Base-by-base conservation (phyloP, 2,329 filamentous ascomycete species). In the Aureobasidium sp. region DNA sequence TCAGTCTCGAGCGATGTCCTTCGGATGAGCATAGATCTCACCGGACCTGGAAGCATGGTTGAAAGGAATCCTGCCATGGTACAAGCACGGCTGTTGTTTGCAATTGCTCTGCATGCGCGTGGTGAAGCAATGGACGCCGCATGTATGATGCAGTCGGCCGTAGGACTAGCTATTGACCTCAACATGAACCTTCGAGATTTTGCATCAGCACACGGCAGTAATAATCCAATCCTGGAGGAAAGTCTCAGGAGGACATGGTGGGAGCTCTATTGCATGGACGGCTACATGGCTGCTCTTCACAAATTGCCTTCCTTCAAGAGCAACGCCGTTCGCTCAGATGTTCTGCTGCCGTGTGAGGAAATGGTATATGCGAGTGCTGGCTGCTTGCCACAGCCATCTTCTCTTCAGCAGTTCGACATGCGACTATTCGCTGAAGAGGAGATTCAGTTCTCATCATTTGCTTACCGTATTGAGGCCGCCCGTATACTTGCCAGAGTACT, bases 191-290 rank as follows among this genome's bases (percentile, higher is more conserved):
- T 83, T 11, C 79, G 83, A 52, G 79, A 82, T 0, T 96, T 86
- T 71, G 87, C 90, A 0, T 75, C 80, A 0, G 74, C 80, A 5
- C 79, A 90, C 67, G 87, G 88, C 17, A 78, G 81, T 31, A 84
- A 84, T 5, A 84, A 88, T 63, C 79, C 84, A 0, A 79, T 91
- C 1, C 72, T 92, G 3, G 89, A 93, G 71, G 92, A 97, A 74
- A 90, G 87, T 71, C 88, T 90, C 84, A 84, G 91, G 20, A 82
- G 92, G 63, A 97, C 91, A 1, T 97, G 91, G 91, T 97, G 92
- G 92, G 91, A 84, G 68, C 69, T 90, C 42, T 93, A 87, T 70
- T 82, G 90, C n/a, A 83, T 90, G 15, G 91, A 96, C 71, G 90
- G 88, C 61, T 88, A 96, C 82, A 82, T 95, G 67, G 89, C 90